Evolutionary conservation across 176 grass and related monocot species (phyloP), one percentile per base, ranked within the genome.

Genomic region (Oryza brachyantha): DNA sequence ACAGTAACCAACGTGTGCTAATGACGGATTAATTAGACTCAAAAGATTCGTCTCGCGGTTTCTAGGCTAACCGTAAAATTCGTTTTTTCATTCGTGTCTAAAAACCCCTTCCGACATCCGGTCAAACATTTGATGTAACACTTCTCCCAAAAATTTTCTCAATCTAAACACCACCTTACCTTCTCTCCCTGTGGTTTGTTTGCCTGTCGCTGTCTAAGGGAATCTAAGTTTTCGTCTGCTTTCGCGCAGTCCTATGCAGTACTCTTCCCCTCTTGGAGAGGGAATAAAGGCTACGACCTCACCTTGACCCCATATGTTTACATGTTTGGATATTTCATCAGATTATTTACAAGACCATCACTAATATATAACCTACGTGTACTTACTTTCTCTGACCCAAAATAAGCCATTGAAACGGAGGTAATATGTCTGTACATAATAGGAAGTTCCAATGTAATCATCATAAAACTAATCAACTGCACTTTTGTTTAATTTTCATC

Each of bases 181-280:
- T n/a, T 63, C 22, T 16, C 16, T 35, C 73, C 55, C 59, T 12
- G 4, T 28, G 10, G 38, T 72, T 89, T 83, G 84, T 84, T 79
- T 84, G 87, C 16, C 83, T 43, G 72, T 96, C 90, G 24, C 71
- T 86, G 79, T 92, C 87, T 19, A 16, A 76, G 85, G 88, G 93
- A 97, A 97, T 97, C 93, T 93, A 76, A 76, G 61, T 91, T 97
- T 86, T 85, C 69, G 79, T 93, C 83, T 86, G 83, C 93, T 97
- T 97, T 97, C 25, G 55, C 62, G 46, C 42, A 57, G 19, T 84
- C 83, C 90, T 77, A 93, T 85, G 93, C 85, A 89, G 85, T 21
- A 52, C 19, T 73, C 80, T 73, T 52, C 74, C 66, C 70, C 37
- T 77, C 70, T 73, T 61, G 77, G 77, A 58, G 89, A 79, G 77